Conservation (phyloP, 139 green algal species). For the Picochlorum sp. region DNA sequence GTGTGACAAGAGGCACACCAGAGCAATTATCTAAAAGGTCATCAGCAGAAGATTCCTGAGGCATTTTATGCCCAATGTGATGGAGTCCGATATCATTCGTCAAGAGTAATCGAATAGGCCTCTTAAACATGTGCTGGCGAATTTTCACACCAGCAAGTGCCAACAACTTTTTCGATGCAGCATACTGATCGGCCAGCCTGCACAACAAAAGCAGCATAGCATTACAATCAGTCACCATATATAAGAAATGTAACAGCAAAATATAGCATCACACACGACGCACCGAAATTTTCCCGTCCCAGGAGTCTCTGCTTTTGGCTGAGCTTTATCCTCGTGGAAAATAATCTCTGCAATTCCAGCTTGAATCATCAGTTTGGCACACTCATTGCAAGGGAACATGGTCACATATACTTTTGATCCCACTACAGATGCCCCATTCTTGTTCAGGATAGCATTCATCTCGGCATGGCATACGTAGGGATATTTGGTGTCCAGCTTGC, state of each 20-base stretch:
- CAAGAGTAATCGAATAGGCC: slow-evolving; percentile 22
- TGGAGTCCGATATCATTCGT: slow-evolving; percentile 6
- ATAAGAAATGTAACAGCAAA: background rate
- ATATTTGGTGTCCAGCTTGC: slow-evolving; percentile 83
- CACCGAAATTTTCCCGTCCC: slow-evolving; percentile 7
- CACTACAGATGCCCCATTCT: slow-evolving; percentile 58
- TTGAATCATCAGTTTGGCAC: slow-evolving; percentile 94
- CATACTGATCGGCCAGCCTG: slow-evolving; percentile 50
- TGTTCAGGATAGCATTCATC: slow-evolving; percentile 97
- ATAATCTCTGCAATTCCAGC: slow-evolving; percentile 86
- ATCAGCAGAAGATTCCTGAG: no score
- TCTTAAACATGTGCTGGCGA: slow-evolving; percentile 48
- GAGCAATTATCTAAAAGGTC: no score
- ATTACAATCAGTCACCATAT: background rate
- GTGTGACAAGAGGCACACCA: no score
- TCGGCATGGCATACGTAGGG: slow-evolving; percentile 91
- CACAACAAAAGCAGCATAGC: background rate
- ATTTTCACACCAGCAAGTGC: slow-evolving; percentile 59
- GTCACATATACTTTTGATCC: slow-evolving; percentile 82
- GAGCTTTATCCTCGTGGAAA: slow-evolving; percentile 65
- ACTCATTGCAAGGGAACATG: slow-evolving; percentile 99
- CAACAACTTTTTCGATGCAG: slow-evolving; percentile 55
- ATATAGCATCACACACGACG: background rate
- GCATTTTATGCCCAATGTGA: no score
- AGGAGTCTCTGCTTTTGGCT: slow-evolving; percentile 7